Percentiles rank a stretch among this genome's conserved stretches.
phyloP scores from a whole-genome alignment of 305 asterid species.

The Fraxinus latifolia region DNA sequence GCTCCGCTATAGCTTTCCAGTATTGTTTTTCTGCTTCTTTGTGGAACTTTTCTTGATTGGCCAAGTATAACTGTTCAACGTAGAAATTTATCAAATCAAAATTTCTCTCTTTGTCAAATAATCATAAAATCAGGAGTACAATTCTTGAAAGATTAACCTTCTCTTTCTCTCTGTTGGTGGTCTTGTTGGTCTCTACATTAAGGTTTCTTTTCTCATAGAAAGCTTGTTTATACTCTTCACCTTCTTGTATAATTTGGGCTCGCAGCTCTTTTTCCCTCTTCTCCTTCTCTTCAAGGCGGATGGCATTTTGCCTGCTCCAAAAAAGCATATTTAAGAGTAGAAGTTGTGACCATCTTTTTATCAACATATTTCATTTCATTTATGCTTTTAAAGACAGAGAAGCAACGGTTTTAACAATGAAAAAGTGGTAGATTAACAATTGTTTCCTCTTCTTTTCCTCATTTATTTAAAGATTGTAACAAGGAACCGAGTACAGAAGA shows the following conservation, averaged over 20 bases:
- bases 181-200: conserved; percentile 49
- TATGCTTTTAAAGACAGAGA: neutral
- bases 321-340: neutral
- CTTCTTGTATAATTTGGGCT: conserved; percentile 60
- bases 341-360: neutral
- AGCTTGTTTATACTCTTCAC: conserved; percentile 50
- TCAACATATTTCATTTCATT: neutral
- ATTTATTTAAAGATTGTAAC: neutral
- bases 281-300: conserved; percentile 73
- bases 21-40: conserved; percentile 73
- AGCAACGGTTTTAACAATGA: neutral
- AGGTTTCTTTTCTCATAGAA: conserved; percentile 63
- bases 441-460: neutral
- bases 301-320: conserved; percentile 52
- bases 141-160: conserved; percentile 35
- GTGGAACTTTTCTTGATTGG: conserved; percentile 62
- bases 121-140: neutral
- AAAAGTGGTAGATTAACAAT: neutral
- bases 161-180: conserved; percentile 58
- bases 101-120: neutral
- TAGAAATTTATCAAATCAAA: neutral
- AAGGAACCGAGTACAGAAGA: neutral
- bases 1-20: conserved; percentile 75
- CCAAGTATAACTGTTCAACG: conserved; percentile 38
- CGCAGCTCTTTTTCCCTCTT: conserved; percentile 59